These are phyloP conservation scores for Cardiospermum halicacabum DNA, from an alignment of 345 rosid genomes.

Conservation along the genomic window DNA sequence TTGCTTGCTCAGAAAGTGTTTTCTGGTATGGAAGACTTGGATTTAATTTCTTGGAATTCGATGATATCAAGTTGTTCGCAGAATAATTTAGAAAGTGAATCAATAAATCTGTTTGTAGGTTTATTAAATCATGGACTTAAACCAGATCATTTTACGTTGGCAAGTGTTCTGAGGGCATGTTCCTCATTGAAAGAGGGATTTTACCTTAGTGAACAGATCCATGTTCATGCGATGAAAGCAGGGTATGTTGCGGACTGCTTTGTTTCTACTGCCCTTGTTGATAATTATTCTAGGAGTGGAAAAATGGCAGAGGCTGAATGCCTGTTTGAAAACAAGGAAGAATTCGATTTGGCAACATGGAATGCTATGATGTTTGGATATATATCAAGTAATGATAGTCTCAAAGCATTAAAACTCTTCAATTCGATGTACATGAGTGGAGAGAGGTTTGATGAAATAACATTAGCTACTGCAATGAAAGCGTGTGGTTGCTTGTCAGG, in stretches of 20 bases:
- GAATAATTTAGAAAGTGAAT: constrained; percentile 35
- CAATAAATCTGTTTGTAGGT: constrained; percentile 36
- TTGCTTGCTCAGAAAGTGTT: constrained; percentile 30
- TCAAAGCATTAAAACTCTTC: constrained; percentile 42
- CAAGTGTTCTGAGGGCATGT: constrained; percentile 48
- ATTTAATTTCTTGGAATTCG: constrained; percentile 66
- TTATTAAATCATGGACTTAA: constrained; percentile 30
- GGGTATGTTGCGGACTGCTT: constrained; percentile 29
- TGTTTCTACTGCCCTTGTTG: constrained; percentile 55
- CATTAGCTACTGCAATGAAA: constrained; percentile 43
- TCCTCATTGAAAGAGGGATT: constrained; percentile 43
- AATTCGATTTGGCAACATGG: constrained; percentile 43
- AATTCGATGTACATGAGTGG: constrained; percentile 38
- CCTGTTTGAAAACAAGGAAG: constrained; percentile 30
- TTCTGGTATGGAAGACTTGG: constrained; percentile 37
- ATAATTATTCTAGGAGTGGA: constrained; percentile 42
- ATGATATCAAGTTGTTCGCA: constrained; percentile 39
- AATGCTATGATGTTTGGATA: constrained; percentile 61
- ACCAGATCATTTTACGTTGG: constrained; percentile 51
- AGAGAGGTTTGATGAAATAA: constrained; percentile 40
- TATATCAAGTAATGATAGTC: constrained; percentile 28
- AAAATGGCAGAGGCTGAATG: constrained; percentile 47
- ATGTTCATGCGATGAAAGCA: constrained; percentile 44
- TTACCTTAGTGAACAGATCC: constrained; percentile 40
- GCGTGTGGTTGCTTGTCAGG: constrained; percentile 44